Evolutionary conservation across 2,329 filamentous ascomycete species (phyloP).

Genomic region (Diaporthe ampelina): DNA sequence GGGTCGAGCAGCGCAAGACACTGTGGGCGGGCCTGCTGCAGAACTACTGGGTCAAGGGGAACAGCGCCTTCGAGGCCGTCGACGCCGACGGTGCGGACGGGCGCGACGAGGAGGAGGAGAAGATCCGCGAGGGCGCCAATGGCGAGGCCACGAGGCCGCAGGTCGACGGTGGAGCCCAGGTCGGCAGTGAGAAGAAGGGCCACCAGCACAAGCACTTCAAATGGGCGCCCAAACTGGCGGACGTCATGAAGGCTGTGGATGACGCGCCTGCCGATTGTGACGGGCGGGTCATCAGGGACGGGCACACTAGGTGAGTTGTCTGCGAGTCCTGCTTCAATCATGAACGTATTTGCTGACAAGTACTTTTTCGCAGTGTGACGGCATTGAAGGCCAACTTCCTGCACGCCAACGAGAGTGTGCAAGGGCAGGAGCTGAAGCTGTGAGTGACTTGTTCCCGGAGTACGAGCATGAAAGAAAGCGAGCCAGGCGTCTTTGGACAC

Average conservation of each 20-base stretch:
- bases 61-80: slow-evolving; percentile 86
- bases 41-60: slow-evolving; percentile 86
- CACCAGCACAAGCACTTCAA: slow-evolving; percentile 92
- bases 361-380: slow-evolving; percentile 75
- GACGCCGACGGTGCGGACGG: slow-evolving; percentile 75
- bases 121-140: slow-evolving; percentile 76
- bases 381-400: slow-evolving; percentile 94
- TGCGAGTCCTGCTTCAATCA: not conserved
- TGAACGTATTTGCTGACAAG: not conserved
- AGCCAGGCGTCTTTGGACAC: slow-evolving; percentile 29
- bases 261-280: slow-evolving; percentile 85
- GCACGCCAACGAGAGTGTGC: slow-evolving; percentile 74
- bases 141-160: slow-evolving; percentile 53
- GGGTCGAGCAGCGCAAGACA: slow-evolving; percentile 78
- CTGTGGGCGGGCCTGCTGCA: slow-evolving; percentile 90
- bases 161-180: slow-evolving; percentile 50
- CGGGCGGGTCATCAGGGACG: slow-evolving; percentile 91
- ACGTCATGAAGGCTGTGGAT: slow-evolving; percentile 90
- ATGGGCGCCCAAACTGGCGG: slow-evolving; percentile 89
- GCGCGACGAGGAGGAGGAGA: slow-evolving; percentile 78
- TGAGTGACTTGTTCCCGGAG: slow-evolving; percentile 68
- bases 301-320: slow-evolving; percentile 80
- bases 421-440: slow-evolving; percentile 82
- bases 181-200: slow-evolving; percentile 52
- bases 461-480: slow-evolving; percentile 35